A percentile compares a stretch with the other conserved stretches of the same genome.
phyloP scores from a whole-genome alignment of 257 asterid species.

The Solanum sejunctum region DNA sequence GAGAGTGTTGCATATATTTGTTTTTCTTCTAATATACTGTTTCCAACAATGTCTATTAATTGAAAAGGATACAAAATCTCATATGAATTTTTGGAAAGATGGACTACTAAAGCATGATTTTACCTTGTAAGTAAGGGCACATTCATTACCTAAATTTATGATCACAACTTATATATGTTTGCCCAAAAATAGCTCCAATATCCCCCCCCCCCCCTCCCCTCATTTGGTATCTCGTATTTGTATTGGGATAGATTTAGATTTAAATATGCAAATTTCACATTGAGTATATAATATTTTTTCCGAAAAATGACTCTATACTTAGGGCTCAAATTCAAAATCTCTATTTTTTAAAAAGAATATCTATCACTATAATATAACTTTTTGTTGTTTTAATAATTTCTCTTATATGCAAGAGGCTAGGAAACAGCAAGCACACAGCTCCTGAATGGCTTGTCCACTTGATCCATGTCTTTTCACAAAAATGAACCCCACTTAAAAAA shows the following conservation, averaged over 20 bases:
- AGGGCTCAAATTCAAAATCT: neutral
- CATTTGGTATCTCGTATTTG: neutral
- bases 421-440: too few species aligned
- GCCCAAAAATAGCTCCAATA: constrained; percentile 2
- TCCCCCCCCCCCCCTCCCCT: neutral
- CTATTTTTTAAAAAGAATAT: neutral
- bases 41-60: neutral
- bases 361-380: neutral
- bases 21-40: neutral
- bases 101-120: constrained; percentile 2
- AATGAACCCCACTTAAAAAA: too few species aligned
- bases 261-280: neutral
- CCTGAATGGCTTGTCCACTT: too few species aligned
- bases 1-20: neutral
- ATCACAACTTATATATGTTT: constrained; percentile 14
- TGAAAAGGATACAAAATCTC: neutral
- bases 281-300: neutral
- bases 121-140: constrained; percentile 13
- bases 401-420: too few species aligned
- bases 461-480: too few species aligned
- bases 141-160: constrained; percentile 8
- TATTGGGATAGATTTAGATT: neutral
- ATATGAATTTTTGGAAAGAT: neutral
- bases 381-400: neutral
- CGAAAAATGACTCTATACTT: neutral